These are phyloP conservation scores for Neofusicoccum sp. DNA, from an alignment of 2,329 filamentous ascomycete genomes.

Conservation along the genomic window DNA sequence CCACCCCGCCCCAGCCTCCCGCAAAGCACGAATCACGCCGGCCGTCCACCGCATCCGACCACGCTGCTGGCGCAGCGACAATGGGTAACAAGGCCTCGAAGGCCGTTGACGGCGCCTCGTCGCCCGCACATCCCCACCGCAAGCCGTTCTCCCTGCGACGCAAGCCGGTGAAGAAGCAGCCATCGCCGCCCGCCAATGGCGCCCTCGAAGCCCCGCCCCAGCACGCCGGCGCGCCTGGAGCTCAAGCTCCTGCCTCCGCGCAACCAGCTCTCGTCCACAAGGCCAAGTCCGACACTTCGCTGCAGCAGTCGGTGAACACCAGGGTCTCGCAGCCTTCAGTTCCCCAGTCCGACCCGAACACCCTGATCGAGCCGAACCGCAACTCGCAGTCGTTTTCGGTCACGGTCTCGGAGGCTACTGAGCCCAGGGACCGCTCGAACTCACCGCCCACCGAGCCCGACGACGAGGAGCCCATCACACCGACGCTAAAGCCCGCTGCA, in stretches of 20 bases:
- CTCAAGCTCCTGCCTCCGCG: neutral
- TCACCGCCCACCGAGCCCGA: constrained; percentile 16
- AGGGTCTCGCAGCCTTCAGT: neutral
- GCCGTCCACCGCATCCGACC: neutral
- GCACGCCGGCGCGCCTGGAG: neutral
- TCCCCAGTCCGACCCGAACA: neutral
- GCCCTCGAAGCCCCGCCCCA: neutral
- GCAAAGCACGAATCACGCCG: constrained; percentile 24
- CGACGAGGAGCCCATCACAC: constrained; percentile 17
- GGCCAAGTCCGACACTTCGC: neutral
- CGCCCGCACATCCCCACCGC: neutral
- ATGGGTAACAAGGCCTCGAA: constrained; percentile 29
- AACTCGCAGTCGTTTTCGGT: neutral
- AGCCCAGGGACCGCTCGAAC: constrained; percentile 6
- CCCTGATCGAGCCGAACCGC: neutral
- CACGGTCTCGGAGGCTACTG: constrained; percentile 7
- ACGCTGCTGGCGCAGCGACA: neutral
- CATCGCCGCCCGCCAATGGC: neutral
- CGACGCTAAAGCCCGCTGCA: constrained; percentile 14
- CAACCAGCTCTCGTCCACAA: neutral
- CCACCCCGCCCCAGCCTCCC: constrained; percentile 34
- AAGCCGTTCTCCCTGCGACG: constrained; percentile 12
- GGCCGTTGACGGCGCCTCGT: constrained; percentile 7
- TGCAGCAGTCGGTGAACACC: neutral
- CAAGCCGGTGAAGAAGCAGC: constrained; percentile 14